Evolutionary conservation across 2,329 filamentous ascomycete species (phyloP).

Genomic region (Capronia americana): DNA sequence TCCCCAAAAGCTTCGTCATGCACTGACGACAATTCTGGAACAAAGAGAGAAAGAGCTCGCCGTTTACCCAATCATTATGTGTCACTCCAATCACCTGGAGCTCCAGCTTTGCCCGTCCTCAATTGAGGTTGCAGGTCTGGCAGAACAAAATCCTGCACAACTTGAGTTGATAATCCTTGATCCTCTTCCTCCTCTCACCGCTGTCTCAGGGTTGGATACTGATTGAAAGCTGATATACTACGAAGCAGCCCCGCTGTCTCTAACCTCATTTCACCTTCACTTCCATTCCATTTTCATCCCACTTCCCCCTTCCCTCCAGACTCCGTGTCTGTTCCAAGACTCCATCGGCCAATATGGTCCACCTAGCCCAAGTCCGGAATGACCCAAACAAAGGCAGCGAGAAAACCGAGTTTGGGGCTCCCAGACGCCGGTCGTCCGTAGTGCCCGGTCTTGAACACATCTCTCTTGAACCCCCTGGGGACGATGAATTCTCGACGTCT

Average conservation of each 20-base stretch:
- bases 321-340: background rate
- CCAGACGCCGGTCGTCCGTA: slow-evolving; percentile 31
- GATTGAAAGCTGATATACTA: slow-evolving; percentile 6
- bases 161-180: slow-evolving; percentile 5
- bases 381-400: slow-evolving; percentile 37
- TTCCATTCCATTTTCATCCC: background rate
- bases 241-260: background rate
- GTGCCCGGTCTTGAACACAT: slow-evolving; percentile 45
- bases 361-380: slow-evolving; percentile 49
- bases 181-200: slow-evolving; percentile 14
- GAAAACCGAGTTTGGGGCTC: slow-evolving; percentile 16
- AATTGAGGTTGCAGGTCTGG: background rate
- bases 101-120: slow-evolving; percentile 9
- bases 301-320: slow-evolving; percentile 5
- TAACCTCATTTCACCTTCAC: background rate
- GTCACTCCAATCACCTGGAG: slow-evolving; percentile 2
- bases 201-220: slow-evolving; percentile 7
- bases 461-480: slow-evolving; percentile 47
- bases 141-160: slow-evolving; percentile 19
- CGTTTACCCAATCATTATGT: slow-evolving; percentile 22
- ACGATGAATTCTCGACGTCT: slow-evolving; percentile 69
- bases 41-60: slow-evolving; percentile 7
- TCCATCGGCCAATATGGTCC: slow-evolving; percentile 48
- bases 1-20: slow-evolving; percentile 23
- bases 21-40: slow-evolving; percentile 11